phyloP scores from a whole-genome alignment of 176 grass and related monocot genomes.

The Eleusine coracana region DNA sequence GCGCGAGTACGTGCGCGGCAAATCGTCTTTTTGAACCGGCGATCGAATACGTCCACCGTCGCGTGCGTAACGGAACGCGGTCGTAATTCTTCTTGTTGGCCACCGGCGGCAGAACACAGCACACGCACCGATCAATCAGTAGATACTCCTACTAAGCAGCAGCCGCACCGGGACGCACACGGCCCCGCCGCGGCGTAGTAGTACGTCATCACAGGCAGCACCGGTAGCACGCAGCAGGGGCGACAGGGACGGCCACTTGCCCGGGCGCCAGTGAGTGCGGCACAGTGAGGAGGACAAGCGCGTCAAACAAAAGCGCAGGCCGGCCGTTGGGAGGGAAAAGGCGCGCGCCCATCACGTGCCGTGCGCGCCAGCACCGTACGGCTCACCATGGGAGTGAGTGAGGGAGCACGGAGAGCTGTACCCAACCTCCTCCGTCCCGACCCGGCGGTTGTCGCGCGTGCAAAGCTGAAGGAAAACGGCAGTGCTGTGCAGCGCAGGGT shows the following conservation, averaged over 20 bases:
- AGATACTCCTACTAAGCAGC: no score
- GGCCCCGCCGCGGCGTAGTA: no score
- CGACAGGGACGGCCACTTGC: conserved; percentile 35
- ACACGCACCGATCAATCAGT: no score
- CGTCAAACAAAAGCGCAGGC: conserved; percentile 11
- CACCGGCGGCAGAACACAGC: no score
- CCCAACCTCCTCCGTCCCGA: no score
- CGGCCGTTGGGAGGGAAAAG: neutral
- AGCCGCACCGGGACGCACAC: no score
- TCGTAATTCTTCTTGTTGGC: no score
- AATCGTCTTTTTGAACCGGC: neutral
- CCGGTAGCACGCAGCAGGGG: neutral
- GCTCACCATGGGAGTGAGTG: no score
- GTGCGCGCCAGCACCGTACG: neutral
- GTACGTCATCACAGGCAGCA: neutral
- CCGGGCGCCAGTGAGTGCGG: neutral
- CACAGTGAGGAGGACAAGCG: conserved; percentile 12
- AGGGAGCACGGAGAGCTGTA: no score
- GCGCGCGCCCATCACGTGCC: conserved; percentile 6
- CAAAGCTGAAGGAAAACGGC: neutral
- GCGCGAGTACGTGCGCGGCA: neutral
- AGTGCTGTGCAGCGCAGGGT: neutral
- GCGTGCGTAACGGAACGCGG: neutral
- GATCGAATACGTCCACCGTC: neutral
- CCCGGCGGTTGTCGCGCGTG: neutral